Percentiles rank a stretch among this genome's conserved stretches.
Conservation (phyloP, 2,329 filamentous ascomycete genomes). For the Catunica adiposa region DNA sequence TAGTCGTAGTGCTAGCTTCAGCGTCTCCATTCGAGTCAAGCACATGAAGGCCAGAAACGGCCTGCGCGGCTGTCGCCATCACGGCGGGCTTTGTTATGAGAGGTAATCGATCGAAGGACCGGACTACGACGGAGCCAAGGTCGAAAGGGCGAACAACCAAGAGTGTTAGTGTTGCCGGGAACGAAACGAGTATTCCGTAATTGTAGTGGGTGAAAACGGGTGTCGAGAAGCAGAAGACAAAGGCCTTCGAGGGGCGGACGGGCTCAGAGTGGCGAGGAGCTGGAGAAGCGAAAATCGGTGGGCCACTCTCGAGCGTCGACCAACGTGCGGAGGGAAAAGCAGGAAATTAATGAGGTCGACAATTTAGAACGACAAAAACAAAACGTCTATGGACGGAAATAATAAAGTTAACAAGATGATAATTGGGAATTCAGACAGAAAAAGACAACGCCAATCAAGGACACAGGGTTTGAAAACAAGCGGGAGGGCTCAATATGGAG, state of each 20-base stretch:
- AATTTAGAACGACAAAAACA: neutral
- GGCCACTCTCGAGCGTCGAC: neutral
- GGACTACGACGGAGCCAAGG: neutral
- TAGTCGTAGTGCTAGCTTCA: slow-evolving; percentile 61
- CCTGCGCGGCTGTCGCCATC: slow-evolving; percentile 39
- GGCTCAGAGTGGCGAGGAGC: neutral
- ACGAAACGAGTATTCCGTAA: neutral
- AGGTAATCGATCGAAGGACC: slow-evolving; percentile 13
- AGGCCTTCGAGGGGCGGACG: too few relatives aligned
- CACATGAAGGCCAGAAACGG: slow-evolving; percentile 33
- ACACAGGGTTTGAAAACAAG: neutral
- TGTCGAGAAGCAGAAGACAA: neutral
- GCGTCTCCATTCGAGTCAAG: slow-evolving; percentile 30
- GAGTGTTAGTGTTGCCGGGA: neutral
- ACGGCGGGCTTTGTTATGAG: slow-evolving; percentile 14
- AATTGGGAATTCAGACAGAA: too few relatives aligned
- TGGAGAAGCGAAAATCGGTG: neutral
- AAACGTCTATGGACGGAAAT: too few relatives aligned
- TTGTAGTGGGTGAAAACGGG: neutral
- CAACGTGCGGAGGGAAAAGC: neutral
- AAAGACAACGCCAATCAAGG: too few relatives aligned
- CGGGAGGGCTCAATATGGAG: neutral
- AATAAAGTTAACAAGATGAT: too few relatives aligned
- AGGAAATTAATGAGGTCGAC: neutral
- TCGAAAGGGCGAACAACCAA: neutral